A percentile compares a stretch with the other conserved stretches of the same genome.
These are phyloP conservation scores for Euptelea pleiosperma DNA, from an alignment of 164 flowering plant species.

Conservation along the genomic window DNA sequence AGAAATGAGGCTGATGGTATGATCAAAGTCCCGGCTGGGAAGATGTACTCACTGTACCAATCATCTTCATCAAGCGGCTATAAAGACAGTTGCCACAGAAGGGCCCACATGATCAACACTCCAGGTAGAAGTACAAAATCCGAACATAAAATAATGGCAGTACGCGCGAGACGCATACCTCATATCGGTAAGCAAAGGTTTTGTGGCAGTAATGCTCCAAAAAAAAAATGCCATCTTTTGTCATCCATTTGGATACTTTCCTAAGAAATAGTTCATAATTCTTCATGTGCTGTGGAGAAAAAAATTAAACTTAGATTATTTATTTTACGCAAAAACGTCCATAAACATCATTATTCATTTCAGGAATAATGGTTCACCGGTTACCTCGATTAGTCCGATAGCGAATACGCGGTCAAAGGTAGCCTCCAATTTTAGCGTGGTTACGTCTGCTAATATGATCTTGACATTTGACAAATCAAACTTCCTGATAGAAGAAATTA, in stretches of 20 bases:
- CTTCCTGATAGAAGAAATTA: constrained; percentile 6
- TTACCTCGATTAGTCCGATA: constrained; percentile 22
- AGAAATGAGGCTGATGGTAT: constrained; percentile 7
- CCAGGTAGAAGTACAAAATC: neutral
- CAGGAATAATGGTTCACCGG: no score
- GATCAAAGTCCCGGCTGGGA: constrained; percentile 7
- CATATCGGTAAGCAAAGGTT: constrained; percentile 10
- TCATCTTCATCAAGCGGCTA: constrained; percentile 22
- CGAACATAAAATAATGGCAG: no score
- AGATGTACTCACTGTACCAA: constrained; percentile 12
- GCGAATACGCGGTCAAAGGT: constrained; percentile 16
- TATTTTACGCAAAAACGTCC: neutral
- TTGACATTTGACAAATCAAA: constrained; percentile 15
- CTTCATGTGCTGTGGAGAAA: constrained; percentile 19
- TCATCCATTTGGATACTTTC: constrained; percentile 15
- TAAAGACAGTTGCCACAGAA: no score
- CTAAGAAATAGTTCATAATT: constrained; percentile 12
- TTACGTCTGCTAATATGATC: constrained; percentile 24
- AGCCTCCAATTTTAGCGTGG: constrained; percentile 9
- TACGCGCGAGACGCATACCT: constrained; percentile 1
- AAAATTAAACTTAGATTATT: no score
- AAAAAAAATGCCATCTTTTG: constrained; percentile 9
- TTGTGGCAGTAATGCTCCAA: constrained; percentile 19
- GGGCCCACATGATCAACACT: neutral
- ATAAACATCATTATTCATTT: no score